A percentile compares a stretch with the other conserved stretches of the same genome.
Conservation (phyloP, 257 asterid species). For the Rehmannia glutinosa region DNA sequence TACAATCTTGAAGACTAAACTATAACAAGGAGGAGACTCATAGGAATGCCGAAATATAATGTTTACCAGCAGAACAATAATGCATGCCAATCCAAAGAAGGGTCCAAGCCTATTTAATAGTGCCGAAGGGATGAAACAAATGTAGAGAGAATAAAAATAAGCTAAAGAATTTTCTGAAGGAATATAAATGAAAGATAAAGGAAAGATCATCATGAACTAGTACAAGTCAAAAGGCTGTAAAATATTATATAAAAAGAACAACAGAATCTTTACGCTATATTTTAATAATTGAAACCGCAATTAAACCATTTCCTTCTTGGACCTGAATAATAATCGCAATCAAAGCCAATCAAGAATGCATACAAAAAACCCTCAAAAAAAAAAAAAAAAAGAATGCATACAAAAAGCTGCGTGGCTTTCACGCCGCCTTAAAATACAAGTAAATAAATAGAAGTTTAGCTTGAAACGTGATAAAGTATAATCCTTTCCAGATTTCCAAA, state of each 20-base stretch:
- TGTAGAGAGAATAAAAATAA: slow-evolving; percentile 5
- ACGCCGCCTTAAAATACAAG: slow-evolving; percentile 1
- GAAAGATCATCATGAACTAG: slow-evolving; percentile 8
- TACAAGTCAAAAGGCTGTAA: slow-evolving; percentile 8
- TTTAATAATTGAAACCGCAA: slow-evolving; percentile 6
- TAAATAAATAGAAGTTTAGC: background rate
- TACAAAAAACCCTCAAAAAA: background rate
- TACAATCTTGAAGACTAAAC: background rate
- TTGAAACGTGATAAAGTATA: background rate
- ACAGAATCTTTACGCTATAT: slow-evolving; percentile 14
- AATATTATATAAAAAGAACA: slow-evolving; percentile 12
- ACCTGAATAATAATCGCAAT: slow-evolving; percentile 9
- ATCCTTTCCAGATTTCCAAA: background rate
- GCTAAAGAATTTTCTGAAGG: background rate
- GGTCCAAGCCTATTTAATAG: background rate
- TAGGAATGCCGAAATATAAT: background rate
- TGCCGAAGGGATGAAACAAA: slow-evolving; percentile 9
- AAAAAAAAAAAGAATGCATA: background rate
- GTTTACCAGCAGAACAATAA: slow-evolving; percentile 17
- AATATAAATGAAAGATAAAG: slow-evolving; percentile 13
- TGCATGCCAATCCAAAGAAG: slow-evolving; percentile 11
- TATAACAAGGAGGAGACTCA: background rate
- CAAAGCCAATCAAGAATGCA: background rate
- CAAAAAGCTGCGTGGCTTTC: background rate
- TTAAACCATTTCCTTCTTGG: slow-evolving; percentile 7